A percentile compares a stretch with the other conserved stretches of the same genome.
Evolutionary conservation across 2,329 filamentous ascomycete species (phyloP).

Genomic region (Cladosporium sp.): DNA sequence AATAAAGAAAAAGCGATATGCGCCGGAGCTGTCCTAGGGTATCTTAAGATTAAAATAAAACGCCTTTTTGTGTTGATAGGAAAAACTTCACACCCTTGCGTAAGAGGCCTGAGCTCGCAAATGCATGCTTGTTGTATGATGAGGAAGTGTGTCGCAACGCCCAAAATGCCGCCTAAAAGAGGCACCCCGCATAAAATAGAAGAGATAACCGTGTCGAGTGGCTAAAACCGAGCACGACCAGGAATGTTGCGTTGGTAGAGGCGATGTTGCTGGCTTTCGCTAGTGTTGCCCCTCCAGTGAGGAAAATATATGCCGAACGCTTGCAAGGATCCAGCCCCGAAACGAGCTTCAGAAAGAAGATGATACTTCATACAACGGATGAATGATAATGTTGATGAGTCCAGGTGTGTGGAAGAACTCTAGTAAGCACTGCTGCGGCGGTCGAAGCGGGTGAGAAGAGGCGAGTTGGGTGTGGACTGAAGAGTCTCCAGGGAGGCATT

Average conservation of each 20-base stretch:
- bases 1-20: not conserved
- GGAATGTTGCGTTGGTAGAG: no score
- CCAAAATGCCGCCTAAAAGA: not conserved
- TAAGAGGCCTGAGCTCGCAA: not conserved
- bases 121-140: not conserved
- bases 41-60: slow-evolving; percentile 12
- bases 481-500: slow-evolving; percentile 24
- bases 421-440: slow-evolving; percentile 10
- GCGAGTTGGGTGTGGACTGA: slow-evolving; percentile 25
- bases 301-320: not conserved
- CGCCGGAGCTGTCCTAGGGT: slow-evolving; percentile 12
- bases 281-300: no score
- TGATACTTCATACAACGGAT: not conserved
- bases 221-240: no score
- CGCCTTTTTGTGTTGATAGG: slow-evolving; percentile 10
- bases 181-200: not conserved
- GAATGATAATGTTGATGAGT: not conserved
- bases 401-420: not conserved
- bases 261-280: no score
- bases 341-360: not conserved
- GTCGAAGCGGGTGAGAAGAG: slow-evolving; percentile 20
- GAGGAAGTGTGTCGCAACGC: not conserved
- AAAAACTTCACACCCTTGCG: not conserved
- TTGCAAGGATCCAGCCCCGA: not conserved
- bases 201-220: not conserved